These are phyloP conservation scores for Asterochloris erici DNA, from an alignment of 139 green algal species.

Conservation along the genomic window DNA sequence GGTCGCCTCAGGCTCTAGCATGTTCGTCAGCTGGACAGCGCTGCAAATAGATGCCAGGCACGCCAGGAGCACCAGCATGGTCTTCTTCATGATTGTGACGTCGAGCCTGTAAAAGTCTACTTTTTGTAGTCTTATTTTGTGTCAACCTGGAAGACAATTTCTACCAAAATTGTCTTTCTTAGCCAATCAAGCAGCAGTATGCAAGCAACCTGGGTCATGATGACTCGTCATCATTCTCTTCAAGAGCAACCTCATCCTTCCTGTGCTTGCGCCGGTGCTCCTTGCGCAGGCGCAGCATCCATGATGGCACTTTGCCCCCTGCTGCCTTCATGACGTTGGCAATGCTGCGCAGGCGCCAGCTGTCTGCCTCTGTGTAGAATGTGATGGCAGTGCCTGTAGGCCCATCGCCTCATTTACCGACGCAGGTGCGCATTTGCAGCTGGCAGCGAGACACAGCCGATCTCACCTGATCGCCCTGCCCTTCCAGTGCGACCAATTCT, in stretches of 20 bases:
- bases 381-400: slow-evolving; percentile 72
- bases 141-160: too few species aligned
- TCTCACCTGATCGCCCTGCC: slow-evolving; percentile 37
- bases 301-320: slow-evolving; percentile 68
- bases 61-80: too few species aligned
- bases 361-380: slow-evolving; percentile 84
- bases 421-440: background rate
- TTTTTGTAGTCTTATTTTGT: too few species aligned
- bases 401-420: background rate
- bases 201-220: too few species aligned
- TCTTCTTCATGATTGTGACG: too few species aligned
- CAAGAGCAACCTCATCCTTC: background rate
- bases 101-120: too few species aligned
- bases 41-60: too few species aligned
- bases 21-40: too few species aligned
- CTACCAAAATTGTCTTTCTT: too few species aligned
- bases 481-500: slow-evolving; percentile 79
- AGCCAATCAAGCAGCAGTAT: too few species aligned
- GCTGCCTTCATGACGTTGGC: slow-evolving; percentile 64
- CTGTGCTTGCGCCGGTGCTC: background rate
- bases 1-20: too few species aligned
- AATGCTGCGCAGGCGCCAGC: slow-evolving; percentile 57
- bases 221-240: too few species aligned
- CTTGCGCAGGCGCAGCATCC: slow-evolving; percentile 73
- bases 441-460: background rate